phyloP scores from a whole-genome alignment of 257 asterid species.

The Penstemon eatonii region DNA sequence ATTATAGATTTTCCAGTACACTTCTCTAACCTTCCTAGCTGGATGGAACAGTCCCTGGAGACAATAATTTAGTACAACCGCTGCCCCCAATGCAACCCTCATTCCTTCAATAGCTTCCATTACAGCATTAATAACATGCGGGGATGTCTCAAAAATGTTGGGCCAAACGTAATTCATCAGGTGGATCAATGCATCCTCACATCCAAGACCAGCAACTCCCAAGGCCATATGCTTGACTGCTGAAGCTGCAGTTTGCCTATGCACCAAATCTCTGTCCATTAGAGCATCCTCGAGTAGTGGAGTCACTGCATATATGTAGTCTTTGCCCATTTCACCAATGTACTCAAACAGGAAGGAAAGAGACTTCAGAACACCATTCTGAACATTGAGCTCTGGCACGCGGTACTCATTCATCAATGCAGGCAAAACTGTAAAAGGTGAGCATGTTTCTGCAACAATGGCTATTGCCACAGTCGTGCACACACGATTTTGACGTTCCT shows the following conservation, averaged over 20 bases:
- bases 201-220: slow-evolving; percentile 89
- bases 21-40: slow-evolving; percentile 90
- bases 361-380: slow-evolving; percentile 83
- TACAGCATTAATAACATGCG: slow-evolving; percentile 86
- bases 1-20: slow-evolving; percentile 89
- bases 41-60: slow-evolving; percentile 93
- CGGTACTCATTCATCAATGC: slow-evolving; percentile 90
- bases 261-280: slow-evolving; percentile 87
- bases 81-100: slow-evolving; percentile 90
- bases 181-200: slow-evolving; percentile 85
- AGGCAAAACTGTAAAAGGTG: slow-evolving; percentile 83
- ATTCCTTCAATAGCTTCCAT: slow-evolving; percentile 94
- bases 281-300: slow-evolving; percentile 89
- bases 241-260: slow-evolving; percentile 91
- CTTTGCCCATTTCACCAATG: slow-evolving; percentile 94
- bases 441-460: slow-evolving; percentile 89
- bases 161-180: slow-evolving; percentile 90
- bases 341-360: slow-evolving; percentile 84
- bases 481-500: slow-evolving; percentile 89
- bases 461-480: slow-evolving; percentile 99
- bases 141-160: slow-evolving; percentile 84
- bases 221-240: slow-evolving; percentile 91
- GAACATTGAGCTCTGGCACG: slow-evolving; percentile 91
- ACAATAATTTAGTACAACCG: slow-evolving; percentile 71
- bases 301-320: slow-evolving; percentile 87